Evolutionary conservation across 2,329 filamentous ascomycete genomes (phyloP).

Genomic region (Penicillium freii): DNA sequence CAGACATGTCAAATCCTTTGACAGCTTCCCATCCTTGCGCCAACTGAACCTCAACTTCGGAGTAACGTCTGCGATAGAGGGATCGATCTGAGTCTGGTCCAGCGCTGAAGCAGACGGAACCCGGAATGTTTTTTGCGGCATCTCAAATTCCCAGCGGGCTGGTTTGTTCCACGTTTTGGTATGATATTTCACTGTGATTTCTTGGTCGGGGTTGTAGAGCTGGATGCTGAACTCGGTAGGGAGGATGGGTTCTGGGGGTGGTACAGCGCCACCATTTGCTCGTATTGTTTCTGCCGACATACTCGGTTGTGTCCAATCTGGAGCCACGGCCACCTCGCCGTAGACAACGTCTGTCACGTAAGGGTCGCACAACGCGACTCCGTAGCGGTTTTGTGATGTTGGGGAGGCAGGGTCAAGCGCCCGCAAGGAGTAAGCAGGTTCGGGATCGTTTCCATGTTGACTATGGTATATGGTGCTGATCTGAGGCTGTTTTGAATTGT

Average conservation of each 20-base stretch:
- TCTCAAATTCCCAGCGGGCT: constrained; percentile 85
- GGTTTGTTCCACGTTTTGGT: constrained; percentile 76
- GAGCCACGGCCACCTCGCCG: constrained; percentile 78
- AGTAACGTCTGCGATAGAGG: constrained; percentile 53
- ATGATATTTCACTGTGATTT: constrained; percentile 65
- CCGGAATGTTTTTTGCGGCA: constrained; percentile 82
- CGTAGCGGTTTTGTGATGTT: constrained; percentile 77
- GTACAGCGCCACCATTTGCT: constrained; percentile 62
- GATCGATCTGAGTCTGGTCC: constrained; percentile 68
- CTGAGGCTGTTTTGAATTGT: constrained; percentile 42
- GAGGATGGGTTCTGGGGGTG: constrained; percentile 67
- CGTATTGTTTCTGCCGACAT: constrained; percentile 79
- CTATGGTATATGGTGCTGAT: constrained; percentile 47
- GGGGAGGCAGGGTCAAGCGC: constrained; percentile 70
- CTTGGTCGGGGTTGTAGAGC: constrained; percentile 91
- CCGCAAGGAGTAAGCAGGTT: constrained; percentile 75
- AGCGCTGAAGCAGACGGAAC: constrained; percentile 74
- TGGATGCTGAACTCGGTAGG: constrained; percentile 79
- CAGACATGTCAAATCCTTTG: constrained; percentile 85
- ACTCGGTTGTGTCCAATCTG: constrained; percentile 80
- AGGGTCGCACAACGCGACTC: constrained; percentile 78
- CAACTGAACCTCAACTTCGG: constrained; percentile 83
- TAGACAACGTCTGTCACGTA: constrained; percentile 78
- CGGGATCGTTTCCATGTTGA: constrained; percentile 76
- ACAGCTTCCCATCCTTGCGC: constrained; percentile 82